Conservation (phyloP, 2,329 filamentous ascomycete species). For the Penicillium sp. region DNA sequence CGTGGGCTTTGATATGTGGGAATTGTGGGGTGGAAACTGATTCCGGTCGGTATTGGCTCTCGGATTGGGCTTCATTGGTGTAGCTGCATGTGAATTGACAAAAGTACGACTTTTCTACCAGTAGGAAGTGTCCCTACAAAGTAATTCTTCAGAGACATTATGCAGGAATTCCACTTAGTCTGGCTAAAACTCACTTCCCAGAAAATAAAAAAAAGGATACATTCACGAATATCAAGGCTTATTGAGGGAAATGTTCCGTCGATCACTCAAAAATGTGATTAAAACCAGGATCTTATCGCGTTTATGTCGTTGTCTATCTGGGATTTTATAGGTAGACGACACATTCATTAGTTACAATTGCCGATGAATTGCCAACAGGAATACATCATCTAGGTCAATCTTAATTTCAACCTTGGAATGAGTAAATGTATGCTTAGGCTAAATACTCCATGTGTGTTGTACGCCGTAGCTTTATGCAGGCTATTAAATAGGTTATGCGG, state of each 20-base stretch:
- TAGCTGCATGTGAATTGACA: background rate
- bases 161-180: background rate
- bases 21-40: background rate
- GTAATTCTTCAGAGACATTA: background rate
- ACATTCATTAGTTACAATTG: background rate
- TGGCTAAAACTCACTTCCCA: background rate
- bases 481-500: slow-evolving; percentile 3
- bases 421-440: background rate
- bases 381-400: background rate
- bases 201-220: background rate
- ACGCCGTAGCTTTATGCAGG: background rate
- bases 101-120: background rate
- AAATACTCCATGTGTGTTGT: background rate
- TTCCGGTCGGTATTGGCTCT: background rate
- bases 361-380: background rate
- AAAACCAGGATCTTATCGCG: too few relatives aligned
- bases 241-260: background rate
- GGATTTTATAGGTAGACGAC: too few relatives aligned
- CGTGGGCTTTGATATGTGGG: background rate
- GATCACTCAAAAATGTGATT: too few relatives aligned
- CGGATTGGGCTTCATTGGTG: background rate
- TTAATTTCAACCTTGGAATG: background rate
- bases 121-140: background rate
- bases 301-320: too few relatives aligned
- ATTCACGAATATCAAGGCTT: too few relatives aligned